Percentiles rank a stretch among this genome's conserved stretches.
phyloP scores from a whole-genome alignment of 257 asterid genomes.

The Primulina tabacum region DNA sequence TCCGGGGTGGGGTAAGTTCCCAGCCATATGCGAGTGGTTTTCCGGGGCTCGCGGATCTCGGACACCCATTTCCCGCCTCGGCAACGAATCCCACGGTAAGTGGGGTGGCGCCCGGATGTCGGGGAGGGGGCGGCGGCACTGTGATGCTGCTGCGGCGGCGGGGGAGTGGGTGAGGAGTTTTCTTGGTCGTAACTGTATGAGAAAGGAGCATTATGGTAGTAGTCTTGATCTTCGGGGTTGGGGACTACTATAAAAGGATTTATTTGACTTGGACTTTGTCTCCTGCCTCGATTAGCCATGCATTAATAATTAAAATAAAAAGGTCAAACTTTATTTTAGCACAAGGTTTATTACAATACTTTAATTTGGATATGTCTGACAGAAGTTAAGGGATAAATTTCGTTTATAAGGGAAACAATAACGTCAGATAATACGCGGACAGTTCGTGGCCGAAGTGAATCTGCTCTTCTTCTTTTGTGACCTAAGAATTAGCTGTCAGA shows the following conservation, averaged over 20 bases:
- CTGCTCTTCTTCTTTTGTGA: no score
- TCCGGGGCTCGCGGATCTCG: constrained; percentile 59
- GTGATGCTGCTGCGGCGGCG: constrained; percentile 22
- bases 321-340: neutral
- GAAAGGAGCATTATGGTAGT: neutral
- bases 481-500: neutral
- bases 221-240: neutral
- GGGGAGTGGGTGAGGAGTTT: neutral
- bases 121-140: constrained; percentile 15
- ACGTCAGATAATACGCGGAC: neutral
- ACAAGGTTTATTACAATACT: neutral
- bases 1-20: constrained; percentile 55
- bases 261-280: neutral
- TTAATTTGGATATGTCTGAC: neutral
- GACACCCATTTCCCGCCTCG: constrained; percentile 68
- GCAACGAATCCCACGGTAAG: constrained; percentile 43
- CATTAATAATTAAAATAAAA: no score
- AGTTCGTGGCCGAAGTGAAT: neutral
- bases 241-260: neutral
- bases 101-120: constrained; percentile 40
- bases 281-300: neutral
- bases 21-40: constrained; percentile 57
- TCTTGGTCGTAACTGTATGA: neutral
- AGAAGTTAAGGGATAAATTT: neutral
- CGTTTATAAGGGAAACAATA: neutral